phyloP scores from a whole-genome alignment of 2,329 filamentous ascomycete genomes.

The Aspergillus sp. region DNA sequence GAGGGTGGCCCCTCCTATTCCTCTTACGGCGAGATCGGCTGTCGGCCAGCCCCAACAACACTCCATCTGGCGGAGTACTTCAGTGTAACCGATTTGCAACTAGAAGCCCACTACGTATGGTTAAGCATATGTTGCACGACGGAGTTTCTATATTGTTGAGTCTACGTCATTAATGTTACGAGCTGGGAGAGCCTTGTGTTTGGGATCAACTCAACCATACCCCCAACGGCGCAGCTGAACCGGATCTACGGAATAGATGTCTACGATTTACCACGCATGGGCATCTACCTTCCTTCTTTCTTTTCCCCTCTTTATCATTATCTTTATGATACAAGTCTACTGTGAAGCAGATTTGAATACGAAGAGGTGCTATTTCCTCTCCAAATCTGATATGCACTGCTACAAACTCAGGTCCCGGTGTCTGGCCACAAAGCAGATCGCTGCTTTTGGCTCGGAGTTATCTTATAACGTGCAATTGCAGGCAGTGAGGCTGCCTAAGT shows the following conservation, averaged over 20 bases:
- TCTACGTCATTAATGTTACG: not conserved
- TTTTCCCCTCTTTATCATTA: not conserved
- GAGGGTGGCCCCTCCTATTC: constrained; percentile 8
- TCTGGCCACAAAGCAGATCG: not conserved
- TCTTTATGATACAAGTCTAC: not conserved
- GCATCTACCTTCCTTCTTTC: not conserved
- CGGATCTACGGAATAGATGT: not conserved
- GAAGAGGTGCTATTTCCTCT: not conserved
- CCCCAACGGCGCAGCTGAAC: not conserved
- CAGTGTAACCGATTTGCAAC: not conserved
- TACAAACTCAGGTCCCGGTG: not conserved
- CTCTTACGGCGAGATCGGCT: constrained; percentile 2
- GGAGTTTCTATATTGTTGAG: not conserved
- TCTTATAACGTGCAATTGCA: not conserved
- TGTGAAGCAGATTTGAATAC: not conserved
- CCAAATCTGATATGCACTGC: not conserved
- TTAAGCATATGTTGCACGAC: not conserved
- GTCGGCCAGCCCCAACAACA: constrained; percentile 4
- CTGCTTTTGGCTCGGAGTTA: not conserved
- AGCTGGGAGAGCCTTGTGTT: not conserved
- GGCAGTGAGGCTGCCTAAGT: not conserved
- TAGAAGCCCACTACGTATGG: not conserved
- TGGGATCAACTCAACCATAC: not conserved
- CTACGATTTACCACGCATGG: not conserved
- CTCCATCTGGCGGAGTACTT: not conserved